Percentiles rank a stretch among this genome's conserved stretches.
These are phyloP conservation scores for Erythrobasidium yunnanense DNA, from an alignment of 768 basidiomycete species.

Conservation along the genomic window DNA sequence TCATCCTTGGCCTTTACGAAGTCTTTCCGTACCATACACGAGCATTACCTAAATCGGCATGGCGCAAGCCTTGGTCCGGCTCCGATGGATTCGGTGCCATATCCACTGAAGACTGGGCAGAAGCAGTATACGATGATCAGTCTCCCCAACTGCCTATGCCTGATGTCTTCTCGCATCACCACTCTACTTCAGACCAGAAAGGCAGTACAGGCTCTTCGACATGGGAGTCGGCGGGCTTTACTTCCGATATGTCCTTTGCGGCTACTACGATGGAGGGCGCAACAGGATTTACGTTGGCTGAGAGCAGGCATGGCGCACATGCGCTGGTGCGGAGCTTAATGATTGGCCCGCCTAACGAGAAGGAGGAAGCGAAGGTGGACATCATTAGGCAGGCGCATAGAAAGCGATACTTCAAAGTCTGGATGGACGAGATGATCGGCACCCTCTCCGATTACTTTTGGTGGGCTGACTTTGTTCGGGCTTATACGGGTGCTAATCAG, in stretches of 20 bases:
- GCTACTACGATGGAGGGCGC: background rate
- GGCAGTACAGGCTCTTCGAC: background rate
- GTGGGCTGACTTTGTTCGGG: conserved; percentile 30
- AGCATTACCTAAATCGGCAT: conserved; percentile 46
- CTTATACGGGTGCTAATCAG: background rate
- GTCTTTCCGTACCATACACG: conserved; percentile 59
- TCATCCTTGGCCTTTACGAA: conserved; percentile 77
- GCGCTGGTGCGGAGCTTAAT: conserved; percentile 30
- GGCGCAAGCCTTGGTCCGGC: conserved; percentile 24
- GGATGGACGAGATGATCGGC: conserved; percentile 73
- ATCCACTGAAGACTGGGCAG: too few relatives aligned
- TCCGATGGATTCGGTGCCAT: conserved; percentile 9
- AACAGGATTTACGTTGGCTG: too few relatives aligned
- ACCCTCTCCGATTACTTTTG: conserved; percentile 64
- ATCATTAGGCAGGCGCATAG: conserved; percentile 42
- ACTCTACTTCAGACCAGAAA: background rate
- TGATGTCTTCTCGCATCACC: background rate
- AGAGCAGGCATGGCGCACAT: background rate
- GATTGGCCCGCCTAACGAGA: conserved; percentile 34
- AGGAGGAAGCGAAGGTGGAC: conserved; percentile 39
- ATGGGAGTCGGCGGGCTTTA: conserved; percentile 21
- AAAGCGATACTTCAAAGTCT: conserved; percentile 62
- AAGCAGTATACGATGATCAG: too few relatives aligned
- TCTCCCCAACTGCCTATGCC: background rate
- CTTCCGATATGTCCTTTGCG: background rate